Base-by-base conservation (phyloP, 1,284 basidiomycete species). In the Thelephora terrestris region DNA sequence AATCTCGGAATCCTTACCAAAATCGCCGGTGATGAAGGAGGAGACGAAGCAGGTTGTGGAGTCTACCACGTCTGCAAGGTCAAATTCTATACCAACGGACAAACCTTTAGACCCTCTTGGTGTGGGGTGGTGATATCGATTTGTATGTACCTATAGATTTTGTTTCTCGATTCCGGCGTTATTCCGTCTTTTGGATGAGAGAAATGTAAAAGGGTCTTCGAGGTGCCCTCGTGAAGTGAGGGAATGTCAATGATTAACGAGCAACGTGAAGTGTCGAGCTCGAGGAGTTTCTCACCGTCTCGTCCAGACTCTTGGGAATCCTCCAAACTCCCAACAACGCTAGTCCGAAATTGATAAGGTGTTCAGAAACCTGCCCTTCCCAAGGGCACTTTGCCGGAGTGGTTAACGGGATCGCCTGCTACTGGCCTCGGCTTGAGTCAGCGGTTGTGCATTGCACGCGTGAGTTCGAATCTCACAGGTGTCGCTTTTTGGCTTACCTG, bases 391-490 rank as follows among this genome's bases (percentile, higher is more conserved):
- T 86, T 86, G 83, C 82, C 82, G 81, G 83, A 86, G 84, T 85
- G 82, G 83, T 86, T 85, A 85, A 85, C 83, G 83, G 82, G 83
- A 85, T 86, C 82, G 83, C 84, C 83, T 86, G 83, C 82, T 85
- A 85, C 29, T 32, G 29, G 29, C 24, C 18, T 25, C 4, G 17
- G 12, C 29, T 25, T 10, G 24, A 55, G 53, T 50, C n/a, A 79
- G 77, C 76, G 76, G 76, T 79, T 79, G 77, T 69, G 66, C 76
- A 78, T 77, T 79, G 78, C 66, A 70, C 78, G 78, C 76, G 78
- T 71, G 78, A 78, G 76, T 79, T 80, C 76, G 78, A 79, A 79
- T 80, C 76, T 75, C 78, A 71, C 78, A 80, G 78, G 77, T 78
- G 76, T 79, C 78, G 77, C 50, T 59, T 62, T 68, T 74, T 78